Base-by-base conservation (phyloP, 2,329 filamentous ascomycete genomes). In the Dryadomyces quercivorus region DNA sequence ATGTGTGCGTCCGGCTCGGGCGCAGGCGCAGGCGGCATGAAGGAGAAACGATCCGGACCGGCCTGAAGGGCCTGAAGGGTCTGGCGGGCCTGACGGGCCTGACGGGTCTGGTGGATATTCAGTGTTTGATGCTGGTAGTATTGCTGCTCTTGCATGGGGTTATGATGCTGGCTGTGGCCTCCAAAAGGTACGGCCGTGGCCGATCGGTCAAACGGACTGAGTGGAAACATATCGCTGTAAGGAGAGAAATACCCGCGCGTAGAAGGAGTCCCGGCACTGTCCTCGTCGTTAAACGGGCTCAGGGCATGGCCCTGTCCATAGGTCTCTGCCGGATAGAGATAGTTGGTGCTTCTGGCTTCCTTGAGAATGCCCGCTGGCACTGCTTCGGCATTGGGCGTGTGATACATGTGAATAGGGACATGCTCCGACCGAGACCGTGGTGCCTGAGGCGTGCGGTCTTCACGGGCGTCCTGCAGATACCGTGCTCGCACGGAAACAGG, bases 1-100 rank as follows among this genome's bases (percentile, higher is more conserved):
- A 61, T 55, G 26, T 40, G 54, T 0, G 58, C 51, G 38, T 59
- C 56, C 26, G 26, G 26, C 8, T 31, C 26, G 26, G 26, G 26
- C 26, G 26, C 26, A 31, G 26, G 26, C 26, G 4, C 26, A 31
- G 26, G 26, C 26, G 26, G 26, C 26, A 31, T 8, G 26, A 31
- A 31, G 26, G 26, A 8, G 26, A 31, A n/a, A n/a, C n/a, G n/a
- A n/a, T n/a, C n/a, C n/a, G n/a, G n/a, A n/a, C n/a, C n/a, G n/a
- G n/a, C n/a, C n/a, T n/a, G n/a, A n/a, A n/a, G n/a, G n/a, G n/a
- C n/a, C n/a, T n/a, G n/a, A n/a, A n/a, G n/a, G n/a, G n/a, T n/a
- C n/a, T n/a, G n/a, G n/a, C n/a, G n/a, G n/a, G n/a, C n/a, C n/a
- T n/a, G n/a, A n/a, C n/a, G n/a, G n/a, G n/a, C n/a, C n/a, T n/a